Base-by-base conservation (phyloP, 441 rosid genomes). In the Mallotus japonicus region DNA sequence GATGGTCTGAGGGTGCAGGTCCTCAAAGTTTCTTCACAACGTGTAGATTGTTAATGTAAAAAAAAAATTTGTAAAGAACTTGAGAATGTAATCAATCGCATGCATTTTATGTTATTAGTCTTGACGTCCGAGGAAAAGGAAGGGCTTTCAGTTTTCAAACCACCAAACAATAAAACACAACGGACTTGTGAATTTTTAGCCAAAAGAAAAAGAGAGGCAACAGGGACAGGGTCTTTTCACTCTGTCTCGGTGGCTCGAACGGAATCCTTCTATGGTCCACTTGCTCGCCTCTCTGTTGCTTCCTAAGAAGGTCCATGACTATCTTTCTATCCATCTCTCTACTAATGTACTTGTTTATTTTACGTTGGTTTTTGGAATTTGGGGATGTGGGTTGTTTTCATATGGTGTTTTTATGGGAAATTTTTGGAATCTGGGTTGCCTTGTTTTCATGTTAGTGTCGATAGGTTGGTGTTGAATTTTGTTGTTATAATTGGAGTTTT, bases 201-300 rank as follows among this genome's bases (percentile, higher is more conserved):
- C 68, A 44, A 19, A 62, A 54, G 13, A 17, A 16, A 24, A 24
- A 50, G 76, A 65, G 78, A 76, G 79, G 64, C 66, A 75, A 57
- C 78, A 19, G 76, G 64, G 73, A 47, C 34, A 58, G 60, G 59
- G 79, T 42, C 8, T 24, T 47, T 34, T 34, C 37, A 3, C 20
- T 53, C 72, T 69, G 82, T 76, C 50, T 67, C 32, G 62, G 70
- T 46, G 50, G 75, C 81, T 79, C 84, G 82, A 81, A 79, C 84
- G 86, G 78, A 62, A 69, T 69, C 74, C 73, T 77, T 73, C 66
- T 70, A 76, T 71, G 82, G 68, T 68, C 57, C 66, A 62, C 70
- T 70, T 75, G 67, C 71, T 46, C 50, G 54, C 12, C 67, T 53
- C 51, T 76, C 56, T 55, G 6, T 20, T 12, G 62, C 15, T 62